These are phyloP conservation scores for Fusarium compactum DNA, from an alignment of 2,329 filamentous ascomycete species.

Conservation along the genomic window DNA sequence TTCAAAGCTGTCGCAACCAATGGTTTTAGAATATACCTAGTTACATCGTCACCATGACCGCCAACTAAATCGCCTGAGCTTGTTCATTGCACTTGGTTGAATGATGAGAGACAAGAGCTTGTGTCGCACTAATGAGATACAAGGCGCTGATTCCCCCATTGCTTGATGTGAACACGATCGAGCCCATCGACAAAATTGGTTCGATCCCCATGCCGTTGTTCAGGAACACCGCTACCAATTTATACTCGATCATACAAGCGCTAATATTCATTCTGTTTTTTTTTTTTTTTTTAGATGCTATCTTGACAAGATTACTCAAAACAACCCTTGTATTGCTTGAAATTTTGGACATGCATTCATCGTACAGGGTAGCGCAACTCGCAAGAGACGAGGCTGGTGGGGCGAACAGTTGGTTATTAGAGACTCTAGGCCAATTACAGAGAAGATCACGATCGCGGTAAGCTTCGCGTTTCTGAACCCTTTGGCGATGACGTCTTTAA, in stretches of 20 bases:
- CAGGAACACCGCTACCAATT: too few relatives aligned
- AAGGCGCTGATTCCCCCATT: too few relatives aligned
- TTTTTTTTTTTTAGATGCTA: too few relatives aligned
- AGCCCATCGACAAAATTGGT: background rate
- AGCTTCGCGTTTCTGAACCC: background rate
- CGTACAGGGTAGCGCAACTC: background rate
- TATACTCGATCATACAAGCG: rapidly evolving
- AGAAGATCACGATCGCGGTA: background rate
- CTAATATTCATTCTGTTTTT: too few relatives aligned
- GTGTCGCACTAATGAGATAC: too few relatives aligned
- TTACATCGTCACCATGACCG: too few relatives aligned
- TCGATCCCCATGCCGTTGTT: background rate
- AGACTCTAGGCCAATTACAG: background rate
- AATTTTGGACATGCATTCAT: background rate
- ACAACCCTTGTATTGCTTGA: background rate
- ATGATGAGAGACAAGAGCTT: too few relatives aligned
- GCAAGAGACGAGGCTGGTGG: rapidly evolving
- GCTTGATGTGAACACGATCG: too few relatives aligned
- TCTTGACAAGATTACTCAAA: background rate
- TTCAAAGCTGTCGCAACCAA: background rate
- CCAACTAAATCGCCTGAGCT: background rate
- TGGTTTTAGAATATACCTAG: rapidly evolving
- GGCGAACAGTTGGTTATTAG: background rate
- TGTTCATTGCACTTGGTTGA: rapidly evolving
- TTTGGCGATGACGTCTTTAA: background rate